Evolutionary conservation across 208 protist species (phyloP).

Genomic region (Spongospora subterranea): DNA sequence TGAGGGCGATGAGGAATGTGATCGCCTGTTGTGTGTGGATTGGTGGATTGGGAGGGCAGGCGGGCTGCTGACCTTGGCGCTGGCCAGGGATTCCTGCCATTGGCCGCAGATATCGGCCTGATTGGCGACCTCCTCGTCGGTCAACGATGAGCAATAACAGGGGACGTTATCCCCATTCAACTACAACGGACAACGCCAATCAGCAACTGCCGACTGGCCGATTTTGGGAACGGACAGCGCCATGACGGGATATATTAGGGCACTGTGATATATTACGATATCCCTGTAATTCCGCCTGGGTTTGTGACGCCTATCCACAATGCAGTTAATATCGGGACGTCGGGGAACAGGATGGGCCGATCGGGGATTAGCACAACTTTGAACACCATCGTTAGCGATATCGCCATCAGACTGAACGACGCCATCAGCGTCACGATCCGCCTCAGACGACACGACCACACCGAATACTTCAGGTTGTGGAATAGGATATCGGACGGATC

Average conservation of each 20-base stretch:
- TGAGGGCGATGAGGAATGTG: background rate
- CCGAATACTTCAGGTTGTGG: constrained; percentile 43
- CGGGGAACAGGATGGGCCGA: no score
- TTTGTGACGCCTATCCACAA: constrained; percentile 32
- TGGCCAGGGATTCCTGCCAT: background rate
- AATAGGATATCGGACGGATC: constrained; percentile 50
- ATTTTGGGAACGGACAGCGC: no score
- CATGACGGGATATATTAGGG: no score
- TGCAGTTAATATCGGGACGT: background rate
- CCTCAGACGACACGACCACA: background rate
- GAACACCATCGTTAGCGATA: background rate
- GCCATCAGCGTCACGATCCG: background rate
- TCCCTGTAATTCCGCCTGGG: background rate
- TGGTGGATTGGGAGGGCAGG: background rate
- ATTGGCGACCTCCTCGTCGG: background rate
- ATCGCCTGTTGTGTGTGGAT: background rate
- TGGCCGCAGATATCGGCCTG: background rate
- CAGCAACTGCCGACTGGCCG: no score
- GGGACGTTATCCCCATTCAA: background rate
- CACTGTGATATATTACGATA: no score
- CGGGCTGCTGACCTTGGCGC: background rate
- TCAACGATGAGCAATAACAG: constrained; percentile 25
- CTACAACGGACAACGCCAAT: no score
- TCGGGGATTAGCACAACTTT: background rate
- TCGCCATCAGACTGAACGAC: background rate